Conservation (phyloP, 2,329 filamentous ascomycete species). For the Xylariomycetidae sp. region DNA sequence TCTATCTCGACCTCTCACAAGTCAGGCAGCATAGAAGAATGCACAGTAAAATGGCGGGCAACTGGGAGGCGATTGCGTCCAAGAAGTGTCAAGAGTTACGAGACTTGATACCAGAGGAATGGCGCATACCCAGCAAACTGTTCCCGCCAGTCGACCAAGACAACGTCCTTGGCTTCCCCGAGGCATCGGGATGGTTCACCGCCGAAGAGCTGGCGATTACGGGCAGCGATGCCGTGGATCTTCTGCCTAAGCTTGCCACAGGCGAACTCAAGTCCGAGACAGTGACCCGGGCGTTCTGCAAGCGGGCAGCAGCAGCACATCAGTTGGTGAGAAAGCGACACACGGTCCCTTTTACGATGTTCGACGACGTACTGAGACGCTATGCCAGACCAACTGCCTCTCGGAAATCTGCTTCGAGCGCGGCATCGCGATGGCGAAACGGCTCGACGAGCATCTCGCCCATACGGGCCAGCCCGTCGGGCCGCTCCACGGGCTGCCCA, state of each 20-base stretch:
- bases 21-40: too few species aligned
- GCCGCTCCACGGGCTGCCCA: constrained; percentile 59
- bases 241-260: constrained; percentile 29
- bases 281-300: constrained; percentile 33
- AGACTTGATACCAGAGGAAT: constrained; percentile 50
- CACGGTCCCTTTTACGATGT: too few species aligned
- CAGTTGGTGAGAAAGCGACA: constrained; percentile 24
- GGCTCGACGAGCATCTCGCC: constrained; percentile 45
- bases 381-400: constrained; percentile 38
- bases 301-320: constrained; percentile 32
- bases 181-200: constrained; percentile 54
- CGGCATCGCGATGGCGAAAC: constrained; percentile 41
- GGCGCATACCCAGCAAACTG: constrained; percentile 46
- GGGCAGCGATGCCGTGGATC: constrained; percentile 24
- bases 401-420: constrained; percentile 49
- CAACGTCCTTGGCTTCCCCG: constrained; percentile 52
- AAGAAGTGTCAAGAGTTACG: constrained; percentile 36
- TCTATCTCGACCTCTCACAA: not conserved
- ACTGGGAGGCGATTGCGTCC: constrained; percentile 37
- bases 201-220: constrained; percentile 34
- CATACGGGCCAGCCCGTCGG: constrained; percentile 44
- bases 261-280: constrained; percentile 31
- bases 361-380: constrained; percentile 3
- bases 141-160: constrained; percentile 47
- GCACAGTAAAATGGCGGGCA: constrained; percentile 15